A percentile compares a stretch with the other conserved stretches of the same genome.
phyloP scores from a whole-genome alignment of 495 filamentous ascomycete species.

The Articulospora tetracladia region DNA sequence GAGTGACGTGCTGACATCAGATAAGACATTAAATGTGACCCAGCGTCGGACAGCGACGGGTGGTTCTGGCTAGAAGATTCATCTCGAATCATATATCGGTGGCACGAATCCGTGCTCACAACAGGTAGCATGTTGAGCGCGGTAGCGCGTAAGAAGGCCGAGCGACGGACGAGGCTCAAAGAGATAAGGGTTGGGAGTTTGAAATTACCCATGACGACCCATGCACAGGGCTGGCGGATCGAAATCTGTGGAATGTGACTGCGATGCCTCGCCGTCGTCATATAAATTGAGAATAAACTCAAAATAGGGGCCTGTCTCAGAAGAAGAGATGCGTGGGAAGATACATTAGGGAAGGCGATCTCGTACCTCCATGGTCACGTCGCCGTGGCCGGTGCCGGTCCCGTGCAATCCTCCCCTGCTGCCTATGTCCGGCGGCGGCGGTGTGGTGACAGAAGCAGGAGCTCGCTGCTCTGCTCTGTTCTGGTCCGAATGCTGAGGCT shows the following conservation, averaged over 20 bases:
- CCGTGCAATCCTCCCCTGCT: neutral
- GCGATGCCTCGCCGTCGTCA: neutral
- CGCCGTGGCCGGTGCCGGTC: neutral
- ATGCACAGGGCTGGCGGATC: neutral
- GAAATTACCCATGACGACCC: neutral
- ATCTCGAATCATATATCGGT: slow-evolving; percentile 13
- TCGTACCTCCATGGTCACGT: slow-evolving; percentile 12
- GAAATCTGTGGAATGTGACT: slow-evolving; percentile 9
- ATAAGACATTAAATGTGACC: slow-evolving; percentile 13
- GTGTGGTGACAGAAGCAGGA: no score
- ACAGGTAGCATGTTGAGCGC: neutral
- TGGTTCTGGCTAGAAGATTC: slow-evolving; percentile 7
- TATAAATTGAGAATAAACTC: neutral
- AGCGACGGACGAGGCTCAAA: neutral
- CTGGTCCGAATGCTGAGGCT: no score
- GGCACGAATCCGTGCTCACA: slow-evolving; percentile 4
- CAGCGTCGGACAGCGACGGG: slow-evolving; percentile 18
- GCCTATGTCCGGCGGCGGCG: no score
- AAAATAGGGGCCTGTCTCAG: neutral
- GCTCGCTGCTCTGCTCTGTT: no score
- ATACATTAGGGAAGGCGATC: neutral
- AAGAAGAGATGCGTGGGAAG: neutral
- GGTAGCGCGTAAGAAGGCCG: neutral
- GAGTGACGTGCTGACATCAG: neutral
- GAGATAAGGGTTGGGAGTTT: neutral